Base-by-base conservation (phyloP, 2,329 filamentous ascomycete species). In the Colletotrichum zoysiae region DNA sequence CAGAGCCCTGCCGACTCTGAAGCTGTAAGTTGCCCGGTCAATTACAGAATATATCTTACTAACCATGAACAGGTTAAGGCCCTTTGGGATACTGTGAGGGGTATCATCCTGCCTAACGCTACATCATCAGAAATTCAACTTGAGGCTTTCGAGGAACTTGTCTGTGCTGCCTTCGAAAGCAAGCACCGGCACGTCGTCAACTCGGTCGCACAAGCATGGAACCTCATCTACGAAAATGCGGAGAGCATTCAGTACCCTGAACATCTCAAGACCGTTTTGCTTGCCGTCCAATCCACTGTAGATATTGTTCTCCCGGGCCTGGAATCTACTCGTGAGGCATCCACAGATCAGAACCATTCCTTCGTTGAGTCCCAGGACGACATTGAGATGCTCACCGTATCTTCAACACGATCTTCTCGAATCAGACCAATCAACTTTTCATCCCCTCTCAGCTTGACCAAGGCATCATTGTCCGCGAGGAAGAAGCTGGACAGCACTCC, bases 181-280 rank as follows among this genome's bases (percentile, higher is more conserved):
- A 91, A 83, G 79, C 92, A 86, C 77, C 82, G 77, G 68, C 82
- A 79, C 71, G 87, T 84, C 76, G 93, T 83, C 73, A 90, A 81
- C 79, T 84, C 78, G 77, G 82, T 86, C 23, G 81, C 84, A 48
- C 81, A 82, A 33, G 76, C 85, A 73, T 98, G 94, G 94, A 95
- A 95, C 75, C 78, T 81, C 0, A 87, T 91, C 0, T 94, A 94
- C 77, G 90, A 90, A 26, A 82, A 87, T 20, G 86, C 88, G 50
- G 84, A 88, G 4, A 82, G 82, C 6, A 77, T 94, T 1, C 82
- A 88, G 33, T 95, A 93, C 79, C 92, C 94, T 0, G 80, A 87
- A 14, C 84, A 83, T 40, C 84, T 97, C 6, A 89, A 90, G 75
- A 80, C 84, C 2, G 87, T 90, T 1, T 83, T 97, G 44, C 83